Conservation (phyloP, 805 yeast species). For the Priceomyces haplophilus region DNA sequence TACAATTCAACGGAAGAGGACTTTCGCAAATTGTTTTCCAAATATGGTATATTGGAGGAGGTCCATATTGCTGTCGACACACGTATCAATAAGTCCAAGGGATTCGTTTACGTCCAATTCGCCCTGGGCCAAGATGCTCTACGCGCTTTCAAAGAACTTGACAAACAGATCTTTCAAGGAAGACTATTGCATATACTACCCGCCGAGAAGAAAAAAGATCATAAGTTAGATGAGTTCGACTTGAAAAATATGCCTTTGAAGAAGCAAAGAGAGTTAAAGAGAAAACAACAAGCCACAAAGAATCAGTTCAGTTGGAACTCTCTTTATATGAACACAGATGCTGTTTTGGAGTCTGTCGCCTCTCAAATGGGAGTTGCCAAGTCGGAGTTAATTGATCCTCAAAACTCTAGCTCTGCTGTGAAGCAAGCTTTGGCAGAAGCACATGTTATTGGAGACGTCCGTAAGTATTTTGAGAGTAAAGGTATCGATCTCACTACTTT, state of each 20-base stretch:
- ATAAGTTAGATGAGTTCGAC: slow-evolving; percentile 85
- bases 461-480: slow-evolving; percentile 78
- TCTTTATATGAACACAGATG: slow-evolving; percentile 83
- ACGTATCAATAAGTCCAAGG: slow-evolving; percentile 86
- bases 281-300: slow-evolving; percentile 80
- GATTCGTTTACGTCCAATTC: slow-evolving; percentile 84
- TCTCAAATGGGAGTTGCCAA: slow-evolving; percentile 77
- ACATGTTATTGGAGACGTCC: slow-evolving; percentile 86
- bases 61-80: slow-evolving; percentile 92
- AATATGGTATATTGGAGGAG: slow-evolving; percentile 75
- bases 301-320: slow-evolving; percentile 95
- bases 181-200: slow-evolving; percentile 86
- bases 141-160: slow-evolving; percentile 67
- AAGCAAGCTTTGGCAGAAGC: slow-evolving; percentile 98
- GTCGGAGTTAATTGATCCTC: slow-evolving; percentile 82
- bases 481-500: slow-evolving; percentile 84
- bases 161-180: slow-evolving; percentile 91
- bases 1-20: slow-evolving; percentile 81
- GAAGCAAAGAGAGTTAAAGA: slow-evolving; percentile 81
- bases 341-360: slow-evolving; percentile 89
- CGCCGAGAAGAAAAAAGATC: slow-evolving; percentile 77
- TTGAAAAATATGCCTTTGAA: slow-evolving; percentile 87
- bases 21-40: slow-evolving; percentile 57
- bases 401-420: slow-evolving; percentile 83
- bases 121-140: slow-evolving; percentile 69